Conservation (phyloP, 805 yeast genomes). For the Myxozyma neotropica region DNA sequence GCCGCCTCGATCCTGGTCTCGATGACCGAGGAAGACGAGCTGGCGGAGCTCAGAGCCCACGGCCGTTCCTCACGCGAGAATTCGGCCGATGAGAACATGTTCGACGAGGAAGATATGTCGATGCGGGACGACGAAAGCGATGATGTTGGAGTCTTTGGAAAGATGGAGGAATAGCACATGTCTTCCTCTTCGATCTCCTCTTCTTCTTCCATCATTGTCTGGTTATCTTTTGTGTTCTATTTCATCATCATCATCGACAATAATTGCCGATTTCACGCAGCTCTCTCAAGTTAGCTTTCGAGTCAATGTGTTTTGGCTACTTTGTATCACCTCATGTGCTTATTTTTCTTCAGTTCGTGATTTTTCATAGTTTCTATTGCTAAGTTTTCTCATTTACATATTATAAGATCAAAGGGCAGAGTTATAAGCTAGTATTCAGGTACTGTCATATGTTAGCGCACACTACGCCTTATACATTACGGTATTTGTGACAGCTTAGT, state of each 20-base stretch:
- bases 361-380: background rate
- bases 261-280: background rate
- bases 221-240: background rate
- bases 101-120: conserved; percentile 42
- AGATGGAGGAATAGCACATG: conserved; percentile 42
- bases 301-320: background rate
- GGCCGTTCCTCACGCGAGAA: conserved; percentile 10
- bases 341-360: background rate
- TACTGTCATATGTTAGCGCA: background rate
- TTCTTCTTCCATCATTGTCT: background rate
- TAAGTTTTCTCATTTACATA: background rate
- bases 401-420: background rate
- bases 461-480: conserved; percentile 1
- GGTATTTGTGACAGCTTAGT: background rate
- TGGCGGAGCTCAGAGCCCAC: conserved; percentile 21
- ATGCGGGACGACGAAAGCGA: conserved; percentile 35
- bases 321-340: conserved; percentile 3
- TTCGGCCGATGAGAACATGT: conserved; percentile 18
- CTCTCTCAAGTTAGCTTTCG: background rate
- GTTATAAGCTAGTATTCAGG: too few species aligned
- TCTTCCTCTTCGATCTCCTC: background rate
- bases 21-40: conserved; percentile 54
- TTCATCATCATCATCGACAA: background rate
- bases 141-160: conserved; percentile 43
- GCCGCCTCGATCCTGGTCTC: conserved; percentile 69